Percentiles rank a stretch among this genome's conserved stretches.
Conservation (phyloP, 805 yeast genomes). For the Ogataea allantospora region DNA sequence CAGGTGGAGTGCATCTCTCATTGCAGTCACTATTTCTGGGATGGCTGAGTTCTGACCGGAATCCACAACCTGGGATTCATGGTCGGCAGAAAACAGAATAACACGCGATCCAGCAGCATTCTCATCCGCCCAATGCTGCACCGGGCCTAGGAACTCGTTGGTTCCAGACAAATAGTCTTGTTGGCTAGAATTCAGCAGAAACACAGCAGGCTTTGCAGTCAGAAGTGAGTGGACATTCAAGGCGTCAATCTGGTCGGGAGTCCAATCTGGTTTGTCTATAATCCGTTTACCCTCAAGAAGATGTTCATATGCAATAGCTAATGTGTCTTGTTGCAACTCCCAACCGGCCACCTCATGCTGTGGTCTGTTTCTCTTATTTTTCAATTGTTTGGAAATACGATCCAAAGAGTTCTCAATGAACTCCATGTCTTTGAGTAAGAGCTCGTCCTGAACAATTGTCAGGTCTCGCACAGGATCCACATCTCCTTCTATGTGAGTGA, state of each 20-base stretch:
- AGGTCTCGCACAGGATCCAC: slow-evolving; percentile 66
- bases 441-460: slow-evolving; percentile 62
- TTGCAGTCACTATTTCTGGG: slow-evolving; percentile 79
- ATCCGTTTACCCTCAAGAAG: slow-evolving; percentile 86
- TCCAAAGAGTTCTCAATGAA: slow-evolving; percentile 61
- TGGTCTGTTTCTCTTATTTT: slow-evolving; percentile 85
- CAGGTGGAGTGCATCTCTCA: slow-evolving; percentile 84
- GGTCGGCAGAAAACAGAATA: slow-evolving; percentile 34
- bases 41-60: slow-evolving; percentile 56
- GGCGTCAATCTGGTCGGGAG: slow-evolving; percentile 84
- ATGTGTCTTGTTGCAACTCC: slow-evolving; percentile 81
- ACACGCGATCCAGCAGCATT: slow-evolving; percentile 72
- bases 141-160: slow-evolving; percentile 79
- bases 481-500: slow-evolving; percentile 62
- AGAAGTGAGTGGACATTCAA: slow-evolving; percentile 83
- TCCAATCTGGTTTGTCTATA: slow-evolving; percentile 78
- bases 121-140: slow-evolving; percentile 87
- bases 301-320: slow-evolving; percentile 69
- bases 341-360: slow-evolving; percentile 54
- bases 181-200: slow-evolving; percentile 86
- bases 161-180: slow-evolving; percentile 82
- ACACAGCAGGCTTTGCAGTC: slow-evolving; percentile 95
- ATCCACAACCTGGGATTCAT: slow-evolving; percentile 28
- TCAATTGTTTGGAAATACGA: slow-evolving; percentile 67
- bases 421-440: slow-evolving; percentile 66